Evolutionary conservation across 2,329 filamentous ascomycete genomes (phyloP), one percentile per base, ranked within the genome.

Genomic region (Nigrospora osmanthi): DNA sequence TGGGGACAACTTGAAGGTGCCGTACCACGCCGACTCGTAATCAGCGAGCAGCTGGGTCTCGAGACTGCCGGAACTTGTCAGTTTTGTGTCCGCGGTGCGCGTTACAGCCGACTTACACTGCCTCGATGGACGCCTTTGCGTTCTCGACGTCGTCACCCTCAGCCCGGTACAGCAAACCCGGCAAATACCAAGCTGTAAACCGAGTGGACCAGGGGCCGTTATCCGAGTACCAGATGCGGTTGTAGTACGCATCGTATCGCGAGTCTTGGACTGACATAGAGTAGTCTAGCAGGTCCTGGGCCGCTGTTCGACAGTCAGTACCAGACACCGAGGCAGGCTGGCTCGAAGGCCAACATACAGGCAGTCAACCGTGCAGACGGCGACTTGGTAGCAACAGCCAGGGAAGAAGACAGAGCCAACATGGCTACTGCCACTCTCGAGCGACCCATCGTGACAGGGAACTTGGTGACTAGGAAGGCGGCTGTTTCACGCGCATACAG

Each of bases 171-270:
- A 68, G 44, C 14, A 70, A 47, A 1, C 66, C 67, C 0, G 64
- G 54, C 3, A 64, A 52, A 40, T 70, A 69, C 67, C 67, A 69
- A 0, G 65, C 63, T 1, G 67, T 70, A 40, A 71, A 71, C 11
- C 68, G 59, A 32, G 62, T 55, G 4, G 61, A 67, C 63, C 67
- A 70, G 16, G 63, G 63, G 0, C 69, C 68, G 3, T 64, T 67
- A 39, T 70, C 64, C 11, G 58, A 57, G 42, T 70, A 71, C 48
- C 54, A 63, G 19, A 72, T 62, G 38, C 64, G 65, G 17, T 68
- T 65, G 50, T 71, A 72, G 2, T 58, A 63, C 9, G 59, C 52
- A 47, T 71, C 69, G 43, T 60, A 71, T 36, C 68, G 55, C 2
- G 56, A 54, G 43, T 71, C 67, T 17, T 58, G 54, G 4, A 69